These are phyloP conservation scores for Trichophyton verrucosum DNA, from an alignment of 2,329 filamentous ascomycete genomes.

Conservation along the genomic window DNA sequence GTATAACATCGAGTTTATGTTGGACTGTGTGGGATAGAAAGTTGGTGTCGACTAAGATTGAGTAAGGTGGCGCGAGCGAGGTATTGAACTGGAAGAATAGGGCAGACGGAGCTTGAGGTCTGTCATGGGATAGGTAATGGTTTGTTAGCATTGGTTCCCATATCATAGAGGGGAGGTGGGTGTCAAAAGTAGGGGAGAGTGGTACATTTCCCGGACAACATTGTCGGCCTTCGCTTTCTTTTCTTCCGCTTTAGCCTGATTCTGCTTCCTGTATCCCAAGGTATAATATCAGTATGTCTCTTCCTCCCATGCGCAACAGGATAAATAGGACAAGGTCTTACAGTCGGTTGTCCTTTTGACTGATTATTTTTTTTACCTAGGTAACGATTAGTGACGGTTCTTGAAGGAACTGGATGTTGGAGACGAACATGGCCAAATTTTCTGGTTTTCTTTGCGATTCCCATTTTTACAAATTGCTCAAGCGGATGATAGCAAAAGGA, in stretches of 20 bases:
- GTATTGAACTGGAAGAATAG: slow-evolving; percentile 88
- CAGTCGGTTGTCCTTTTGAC: slow-evolving; percentile 64
- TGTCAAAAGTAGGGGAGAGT: neutral
- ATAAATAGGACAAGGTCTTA: slow-evolving; percentile 7
- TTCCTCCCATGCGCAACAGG: neutral
- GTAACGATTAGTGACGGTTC: neutral
- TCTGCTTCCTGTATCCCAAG: slow-evolving; percentile 47
- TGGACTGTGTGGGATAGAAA: slow-evolving; percentile 85
- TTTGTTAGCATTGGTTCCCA: slow-evolving; percentile 8
- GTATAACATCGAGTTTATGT: slow-evolving; percentile 74
- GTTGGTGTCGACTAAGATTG: slow-evolving; percentile 73
- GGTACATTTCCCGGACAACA: slow-evolving; percentile 59
- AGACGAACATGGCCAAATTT: slow-evolving; percentile 62
- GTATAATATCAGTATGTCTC: neutral
- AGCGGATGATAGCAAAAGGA: too few species aligned
- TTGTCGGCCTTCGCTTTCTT: slow-evolving; percentile 47
- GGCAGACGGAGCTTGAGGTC: slow-evolving; percentile 64
- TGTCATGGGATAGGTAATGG: slow-evolving; percentile 19
- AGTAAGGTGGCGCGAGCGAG: slow-evolving; percentile 71
- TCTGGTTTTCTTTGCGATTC: slow-evolving; percentile 75
- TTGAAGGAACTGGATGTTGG: slow-evolving; percentile 5
- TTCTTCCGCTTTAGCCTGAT: slow-evolving; percentile 45
- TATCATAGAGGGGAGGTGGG: too few species aligned
- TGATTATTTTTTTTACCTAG: slow-evolving; percentile 67
- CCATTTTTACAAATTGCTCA: slow-evolving; percentile 46